Evolutionary conservation across 345 rosid genomes (phyloP).

Genomic region (Orychophragmus violaceus): DNA sequence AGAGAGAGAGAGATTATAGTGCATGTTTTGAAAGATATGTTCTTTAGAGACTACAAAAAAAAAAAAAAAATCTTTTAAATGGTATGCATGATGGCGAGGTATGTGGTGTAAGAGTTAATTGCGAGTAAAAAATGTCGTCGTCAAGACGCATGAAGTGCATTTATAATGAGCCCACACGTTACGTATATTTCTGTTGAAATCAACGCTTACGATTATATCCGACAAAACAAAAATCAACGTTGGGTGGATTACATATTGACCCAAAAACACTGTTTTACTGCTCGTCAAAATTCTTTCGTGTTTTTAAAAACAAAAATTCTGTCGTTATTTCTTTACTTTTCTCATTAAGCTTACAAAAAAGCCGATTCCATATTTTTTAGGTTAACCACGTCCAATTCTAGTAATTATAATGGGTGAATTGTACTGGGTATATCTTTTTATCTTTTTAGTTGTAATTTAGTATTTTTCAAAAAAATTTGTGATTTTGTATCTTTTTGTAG

Average conservation of each 20-base stretch:
- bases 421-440: too few species aligned
- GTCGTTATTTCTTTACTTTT: not conserved
- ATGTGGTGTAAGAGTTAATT: conserved; percentile 9
- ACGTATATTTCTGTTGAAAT: conserved; percentile 11
- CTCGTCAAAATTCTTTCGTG: too few species aligned
- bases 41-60: not conserved
- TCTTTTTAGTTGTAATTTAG: too few species aligned
- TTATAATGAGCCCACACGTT: conserved; percentile 25
- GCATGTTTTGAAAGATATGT: not conserved
- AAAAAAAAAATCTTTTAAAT: not conserved
- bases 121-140: conserved; percentile 17
- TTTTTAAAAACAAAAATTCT: too few species aligned
- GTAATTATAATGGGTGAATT: not conserved
- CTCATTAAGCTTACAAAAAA: not conserved
- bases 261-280: not conserved
- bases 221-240: conserved; percentile 21
- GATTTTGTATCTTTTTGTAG: too few species aligned
- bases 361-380: not conserved
- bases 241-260: conserved; percentile 23
- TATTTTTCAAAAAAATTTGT: too few species aligned
- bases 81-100: not conserved
- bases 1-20: not conserved
- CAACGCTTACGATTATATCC: conserved; percentile 11
- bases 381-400: not conserved
- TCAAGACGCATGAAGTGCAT: conserved; percentile 7